Evolutionary conservation across 2,329 filamentous ascomycete genomes (phyloP).

Genomic region (Xylariaceae sp.): DNA sequence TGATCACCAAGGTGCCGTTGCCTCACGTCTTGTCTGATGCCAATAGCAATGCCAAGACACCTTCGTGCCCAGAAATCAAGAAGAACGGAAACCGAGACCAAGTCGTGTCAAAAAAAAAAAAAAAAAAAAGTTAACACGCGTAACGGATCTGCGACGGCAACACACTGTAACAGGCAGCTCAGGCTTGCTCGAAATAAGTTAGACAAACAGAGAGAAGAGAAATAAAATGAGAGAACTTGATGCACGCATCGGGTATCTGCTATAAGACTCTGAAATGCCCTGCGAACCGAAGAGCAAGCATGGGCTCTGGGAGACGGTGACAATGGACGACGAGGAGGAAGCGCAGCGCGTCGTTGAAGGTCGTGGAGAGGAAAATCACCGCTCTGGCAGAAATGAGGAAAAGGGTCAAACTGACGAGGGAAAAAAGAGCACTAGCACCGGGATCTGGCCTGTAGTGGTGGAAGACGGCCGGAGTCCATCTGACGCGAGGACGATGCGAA

Average conservation of each 20-base stretch:
- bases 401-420: slow-evolving; percentile 24
- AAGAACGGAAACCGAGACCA: neutral
- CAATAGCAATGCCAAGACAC: slow-evolving; percentile 1
- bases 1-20: slow-evolving; percentile 19
- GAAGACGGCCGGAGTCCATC: slow-evolving; percentile 7
- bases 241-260: slow-evolving; percentile 25
- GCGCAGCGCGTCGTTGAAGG: slow-evolving; percentile 23
- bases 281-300: slow-evolving; percentile 13
- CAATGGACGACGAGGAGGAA: slow-evolving; percentile 21
- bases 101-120: slow-evolving; percentile 2
- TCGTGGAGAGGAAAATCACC: slow-evolving; percentile 18
- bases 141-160: slow-evolving; percentile 4
- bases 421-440: slow-evolving; percentile 15
- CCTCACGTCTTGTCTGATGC: slow-evolving; percentile 12
- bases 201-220: slow-evolving; percentile 20
- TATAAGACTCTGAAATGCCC: slow-evolving; percentile 10
- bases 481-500: slow-evolving; percentile 11
- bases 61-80: slow-evolving; percentile 1
- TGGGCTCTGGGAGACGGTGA: slow-evolving; percentile 8
- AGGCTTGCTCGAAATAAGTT: slow-evolving; percentile 13
- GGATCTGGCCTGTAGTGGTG: slow-evolving; percentile 13
- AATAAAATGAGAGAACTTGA: slow-evolving; percentile 24
- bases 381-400: slow-evolving; percentile 20
- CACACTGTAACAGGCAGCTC: slow-evolving; percentile 8
- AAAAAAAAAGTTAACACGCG: slow-evolving; percentile 10